Conservation (phyloP, 1,139 yeast genomes). For the Saccharomyces hybrid region DNA sequence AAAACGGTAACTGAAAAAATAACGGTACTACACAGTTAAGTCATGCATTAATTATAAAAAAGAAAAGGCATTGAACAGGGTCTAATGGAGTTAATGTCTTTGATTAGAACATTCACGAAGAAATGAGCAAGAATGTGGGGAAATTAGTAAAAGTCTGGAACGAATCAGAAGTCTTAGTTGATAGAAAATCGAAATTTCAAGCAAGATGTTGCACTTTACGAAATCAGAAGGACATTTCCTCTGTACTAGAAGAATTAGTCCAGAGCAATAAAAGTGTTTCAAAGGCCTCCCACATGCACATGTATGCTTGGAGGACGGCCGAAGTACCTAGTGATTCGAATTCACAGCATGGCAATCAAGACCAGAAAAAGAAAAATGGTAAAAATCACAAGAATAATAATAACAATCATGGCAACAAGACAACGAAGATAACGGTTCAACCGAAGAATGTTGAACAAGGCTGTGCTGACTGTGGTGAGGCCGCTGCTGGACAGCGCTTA, state of each 20-base stretch:
- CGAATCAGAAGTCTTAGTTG: conserved; percentile 32
- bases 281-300: conserved; percentile 58
- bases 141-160: conserved; percentile 25
- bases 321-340: conserved; percentile 6
- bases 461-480: conserved; percentile 54
- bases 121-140: neutral
- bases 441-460: conserved; percentile 43
- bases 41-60: neutral
- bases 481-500: conserved; percentile 54
- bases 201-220: conserved; percentile 43
- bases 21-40: neutral
- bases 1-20: neutral
- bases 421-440: neutral
- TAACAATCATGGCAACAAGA: conserved; percentile 1
- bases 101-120: neutral
- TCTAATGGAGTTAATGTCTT: neutral
- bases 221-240: conserved; percentile 36
- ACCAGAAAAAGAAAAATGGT: neutral
- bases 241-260: conserved; percentile 36
- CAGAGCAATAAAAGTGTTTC: conserved; percentile 38
- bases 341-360: conserved; percentile 4
- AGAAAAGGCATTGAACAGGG: neutral
- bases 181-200: conserved; percentile 55
- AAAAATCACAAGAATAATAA: neutral
- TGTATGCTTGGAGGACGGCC: conserved; percentile 61